phyloP scores from a whole-genome alignment of 176 grass and related monocot species.

The Aechmea fasciata region DNA sequence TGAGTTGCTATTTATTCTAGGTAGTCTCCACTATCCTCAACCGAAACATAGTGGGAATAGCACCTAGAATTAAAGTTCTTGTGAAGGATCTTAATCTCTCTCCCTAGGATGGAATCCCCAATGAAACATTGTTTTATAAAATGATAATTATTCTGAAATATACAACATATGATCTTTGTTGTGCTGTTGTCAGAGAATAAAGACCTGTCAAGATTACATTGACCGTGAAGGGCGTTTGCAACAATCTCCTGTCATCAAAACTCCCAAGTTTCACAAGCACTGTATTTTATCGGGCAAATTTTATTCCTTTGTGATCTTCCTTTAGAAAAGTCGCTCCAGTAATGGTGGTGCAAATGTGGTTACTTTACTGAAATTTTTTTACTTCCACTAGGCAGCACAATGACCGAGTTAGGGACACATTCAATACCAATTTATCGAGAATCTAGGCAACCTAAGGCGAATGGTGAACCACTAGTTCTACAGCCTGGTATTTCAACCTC shows the following conservation, averaged over 20 bases:
- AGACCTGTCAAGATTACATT: conserved; percentile 39
- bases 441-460: conserved; percentile 35
- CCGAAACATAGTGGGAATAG: too few relatives aligned
- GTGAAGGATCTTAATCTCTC: too few relatives aligned
- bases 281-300: conserved; percentile 62
- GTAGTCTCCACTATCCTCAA: too few relatives aligned
- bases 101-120: too few relatives aligned
- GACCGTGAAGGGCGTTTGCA: conserved; percentile 72
- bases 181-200: conserved; percentile 47
- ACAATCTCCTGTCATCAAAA: conserved; percentile 68
- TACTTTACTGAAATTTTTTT: conserved; percentile 1
- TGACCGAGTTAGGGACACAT: conserved; percentile 34
- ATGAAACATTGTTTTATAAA: too few relatives aligned
- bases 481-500: too few relatives aligned
- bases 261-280: conserved; percentile 74
- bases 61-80: too few relatives aligned
- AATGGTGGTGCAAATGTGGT: neutral
- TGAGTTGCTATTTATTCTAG: too few relatives aligned
- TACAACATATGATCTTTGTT: conserved; percentile 4
- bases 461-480: conserved; percentile 18
- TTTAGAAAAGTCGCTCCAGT: neutral
- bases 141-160: too few relatives aligned
- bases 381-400: conserved; percentile 30
- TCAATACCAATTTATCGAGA: conserved; percentile 57
- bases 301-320: neutral